Percentiles rank a stretch among this genome's conserved stretches.
Evolutionary conservation across 352 stramenopile genomes (phyloP).

Genomic region (Phytophthora lateralis): DNA sequence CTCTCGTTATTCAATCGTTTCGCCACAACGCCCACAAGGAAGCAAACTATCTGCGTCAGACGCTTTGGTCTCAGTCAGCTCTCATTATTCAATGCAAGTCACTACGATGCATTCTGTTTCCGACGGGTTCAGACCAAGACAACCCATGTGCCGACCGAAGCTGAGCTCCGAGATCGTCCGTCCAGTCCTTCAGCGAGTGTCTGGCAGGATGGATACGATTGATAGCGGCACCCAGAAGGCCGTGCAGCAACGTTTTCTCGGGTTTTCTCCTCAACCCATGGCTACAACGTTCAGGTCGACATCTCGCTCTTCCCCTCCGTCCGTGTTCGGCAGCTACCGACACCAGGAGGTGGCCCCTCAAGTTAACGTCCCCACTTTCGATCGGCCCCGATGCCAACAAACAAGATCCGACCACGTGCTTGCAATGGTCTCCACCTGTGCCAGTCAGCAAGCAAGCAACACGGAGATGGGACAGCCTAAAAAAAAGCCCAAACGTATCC

Average conservation of each 20-base stretch:
- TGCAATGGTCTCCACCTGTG: neutral
- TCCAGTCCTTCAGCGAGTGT: constrained; percentile 13
- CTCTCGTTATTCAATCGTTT: no score
- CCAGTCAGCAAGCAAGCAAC: neutral
- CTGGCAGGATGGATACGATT: neutral
- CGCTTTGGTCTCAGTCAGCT: neutral
- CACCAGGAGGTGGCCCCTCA: no score
- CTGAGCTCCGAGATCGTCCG: constrained; percentile 20
- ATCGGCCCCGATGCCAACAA: neutral
- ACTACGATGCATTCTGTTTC: neutral
- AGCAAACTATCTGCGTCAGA: neutral
- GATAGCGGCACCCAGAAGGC: neutral
- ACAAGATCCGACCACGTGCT: neutral
- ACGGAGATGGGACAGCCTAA: neutral
- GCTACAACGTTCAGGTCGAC: neutral
- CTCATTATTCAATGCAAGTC: constrained; percentile 7
- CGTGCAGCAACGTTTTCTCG: no score
- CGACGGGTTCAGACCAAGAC: constrained; percentile 1
- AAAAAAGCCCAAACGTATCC: constrained; percentile 26
- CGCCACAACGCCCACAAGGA: neutral
- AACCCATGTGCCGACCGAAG: neutral
- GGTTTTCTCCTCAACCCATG: neutral
- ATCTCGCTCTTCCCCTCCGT: neutral
- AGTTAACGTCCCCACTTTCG: no score
- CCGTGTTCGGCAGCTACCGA: no score